These are phyloP conservation scores for Pseudogymnoascus sp. DNA, from an alignment of 2,329 filamentous ascomycete species.

Conservation along the genomic window DNA sequence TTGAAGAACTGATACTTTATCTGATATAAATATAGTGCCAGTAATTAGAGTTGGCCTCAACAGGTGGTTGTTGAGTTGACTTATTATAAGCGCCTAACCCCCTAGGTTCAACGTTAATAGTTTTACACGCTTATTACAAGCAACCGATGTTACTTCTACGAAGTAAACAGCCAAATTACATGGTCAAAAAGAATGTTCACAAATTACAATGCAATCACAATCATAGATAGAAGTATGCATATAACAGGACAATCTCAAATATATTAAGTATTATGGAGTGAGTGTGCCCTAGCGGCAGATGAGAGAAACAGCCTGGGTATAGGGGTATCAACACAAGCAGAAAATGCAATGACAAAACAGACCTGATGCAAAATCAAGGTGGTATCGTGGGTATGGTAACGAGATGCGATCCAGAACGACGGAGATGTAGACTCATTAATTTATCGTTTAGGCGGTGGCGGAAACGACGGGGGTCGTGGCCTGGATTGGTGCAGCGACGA, in stretches of 20 bases:
- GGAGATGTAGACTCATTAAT: not conserved
- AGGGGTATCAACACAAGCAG: constrained; percentile 31
- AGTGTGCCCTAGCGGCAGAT: constrained; percentile 31
- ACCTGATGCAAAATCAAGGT: constrained; percentile 29
- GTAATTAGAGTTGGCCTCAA: no score
- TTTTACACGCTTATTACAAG: no score
- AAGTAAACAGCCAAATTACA: not conserved
- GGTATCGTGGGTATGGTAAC: constrained; percentile 29
- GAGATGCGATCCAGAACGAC: constrained; percentile 8
- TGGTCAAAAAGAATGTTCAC: not conserved
- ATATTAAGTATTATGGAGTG: constrained; percentile 29
- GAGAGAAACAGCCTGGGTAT: constrained; percentile 31
- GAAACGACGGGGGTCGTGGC: constrained; percentile 24
- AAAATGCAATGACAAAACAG: constrained; percentile 23
- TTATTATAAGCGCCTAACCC: no score
- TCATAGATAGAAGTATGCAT: not conserved
- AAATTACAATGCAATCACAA: not conserved
- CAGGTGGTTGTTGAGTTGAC: no score
- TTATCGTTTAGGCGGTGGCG: constrained; percentile 24
- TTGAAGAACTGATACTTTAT: no score
- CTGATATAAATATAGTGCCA: no score
- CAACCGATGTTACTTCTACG: no score
- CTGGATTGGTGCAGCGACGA: constrained; percentile 15
- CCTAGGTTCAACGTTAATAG: no score
- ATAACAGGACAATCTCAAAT: constrained; percentile 9